Evolutionary conservation across 495 filamentous ascomycete species (phyloP), one percentile per base, ranked within the genome.

Genomic region (Rostrohypoxylon terebratum): DNA sequence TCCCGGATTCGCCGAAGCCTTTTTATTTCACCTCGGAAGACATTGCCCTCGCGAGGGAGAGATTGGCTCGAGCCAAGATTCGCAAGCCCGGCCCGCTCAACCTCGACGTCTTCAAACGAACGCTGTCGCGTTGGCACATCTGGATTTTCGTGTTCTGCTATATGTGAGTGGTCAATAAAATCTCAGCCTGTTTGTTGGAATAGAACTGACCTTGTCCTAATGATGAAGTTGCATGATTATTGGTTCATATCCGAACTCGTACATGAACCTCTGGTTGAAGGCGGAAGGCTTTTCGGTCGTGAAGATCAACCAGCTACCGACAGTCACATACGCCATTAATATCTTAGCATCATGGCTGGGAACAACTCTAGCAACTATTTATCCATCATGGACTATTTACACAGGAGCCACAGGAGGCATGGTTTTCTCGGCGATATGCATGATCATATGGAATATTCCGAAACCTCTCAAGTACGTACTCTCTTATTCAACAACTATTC

Each of bases 191-290:
- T 23, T 13, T 21, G 20, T 48, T 20, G 79, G 75, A 10, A 5
- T 4, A 4, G 3, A 13, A 28, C 59, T 18, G 10, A 55, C 10
- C 1, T 20, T 7, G 3, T 20, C 1, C 28, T 31, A 3, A 18
- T 11, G n/a, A 18, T 8, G 14, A 20, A 74, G 74, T 16, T 84
- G 80, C 67, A 84, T 85, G 81, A 84, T 84, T 50, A 80, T 84
- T 11, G 77, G 73, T 1, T 66, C 72, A 14, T 84, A 84, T 55
- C 82, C 82, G 0, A 69, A 53, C 3, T 53, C 63, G 3, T 85
- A 83, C 42, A 84, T 84, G 82, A 83, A 77, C 42, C 76, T 85
- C 33, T 85, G 83, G 83, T 74, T 86, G 16, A 84, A 85, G 50
- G 78, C 75, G 1, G 79, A 82, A 34, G 80, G 81, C n/a, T 85